Conservation (phyloP, 78 protist species). For the Emiliania huxleyi region DNA sequence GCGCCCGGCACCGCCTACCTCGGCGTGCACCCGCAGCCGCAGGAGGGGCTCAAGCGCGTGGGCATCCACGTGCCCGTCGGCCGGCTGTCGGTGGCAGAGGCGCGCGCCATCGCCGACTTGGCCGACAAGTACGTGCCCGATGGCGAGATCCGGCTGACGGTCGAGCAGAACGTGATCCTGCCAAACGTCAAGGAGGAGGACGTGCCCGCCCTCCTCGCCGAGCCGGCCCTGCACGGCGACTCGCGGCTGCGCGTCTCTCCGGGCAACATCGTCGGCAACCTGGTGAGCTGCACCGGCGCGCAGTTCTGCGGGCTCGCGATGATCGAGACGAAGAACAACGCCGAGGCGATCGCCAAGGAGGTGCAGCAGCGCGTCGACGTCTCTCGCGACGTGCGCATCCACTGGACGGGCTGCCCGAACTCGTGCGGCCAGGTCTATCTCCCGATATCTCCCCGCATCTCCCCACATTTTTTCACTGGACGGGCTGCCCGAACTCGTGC, state of each 20-base stretch:
- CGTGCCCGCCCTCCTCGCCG: neutral
- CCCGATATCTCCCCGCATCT: too few species aligned
- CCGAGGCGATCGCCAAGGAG: neutral
- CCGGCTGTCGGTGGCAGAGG: conserved; percentile 5
- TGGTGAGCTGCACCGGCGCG: conserved; percentile 23
- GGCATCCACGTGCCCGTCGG: conserved; percentile 45
- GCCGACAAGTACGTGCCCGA: conserved; percentile 23
- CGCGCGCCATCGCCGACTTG: neutral
- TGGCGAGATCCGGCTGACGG: conserved; percentile 43
- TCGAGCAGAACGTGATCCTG: conserved; percentile 41
- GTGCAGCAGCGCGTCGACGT: conserved; percentile 6
- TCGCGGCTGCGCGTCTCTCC: too few species aligned
- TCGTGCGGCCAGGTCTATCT: conserved; percentile 37
- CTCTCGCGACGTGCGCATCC: conserved; percentile 22
- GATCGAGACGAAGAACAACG: conserved; percentile 23
- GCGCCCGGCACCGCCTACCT: too few species aligned
- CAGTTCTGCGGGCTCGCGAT: conserved; percentile 22
- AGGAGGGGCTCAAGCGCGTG: neutral
- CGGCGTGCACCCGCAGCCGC: conserved; percentile 17
- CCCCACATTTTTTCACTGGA: too few species aligned
- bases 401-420: conserved; percentile 66
- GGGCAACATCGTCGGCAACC: neutral
- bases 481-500: too few species aligned
- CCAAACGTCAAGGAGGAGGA: neutral
- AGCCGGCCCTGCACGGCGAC: conserved; percentile 6